Base-by-base conservation (phyloP, 1,284 basidiomycete species). In the Rhodotorula sp. region DNA sequence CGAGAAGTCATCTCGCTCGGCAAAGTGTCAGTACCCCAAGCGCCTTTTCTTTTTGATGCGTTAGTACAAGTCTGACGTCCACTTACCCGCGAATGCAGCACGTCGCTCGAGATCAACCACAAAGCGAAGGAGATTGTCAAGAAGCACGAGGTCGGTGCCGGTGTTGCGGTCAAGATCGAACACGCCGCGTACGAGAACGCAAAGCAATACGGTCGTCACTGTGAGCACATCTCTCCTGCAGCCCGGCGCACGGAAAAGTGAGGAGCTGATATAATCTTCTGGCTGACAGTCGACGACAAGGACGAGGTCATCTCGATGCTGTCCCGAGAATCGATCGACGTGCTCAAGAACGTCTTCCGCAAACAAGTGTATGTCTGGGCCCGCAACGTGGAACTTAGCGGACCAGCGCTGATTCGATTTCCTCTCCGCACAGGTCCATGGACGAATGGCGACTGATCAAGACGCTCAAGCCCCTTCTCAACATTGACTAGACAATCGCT, bases 101-200 rank as follows among this genome's bases (percentile, higher is more conserved):
- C 95, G 1, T 95, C 92, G 3, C 83, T 97, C 78, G 95, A 97
- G 82, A 96, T 97, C 80, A 97, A 97, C 75, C 78, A 81, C 79
- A 80, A 76, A 80, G 64, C 81, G 21, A 79, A 81, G 48, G 81
- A 94, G 86, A 85, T 96, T 39, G 88, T 99, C 77, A 97, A 96
- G 84, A 93, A 92, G 83, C 87, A 89, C 23, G 93, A 98, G 81
- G 90, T 92, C 39, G 96, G 94, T 79, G 96, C 87, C 71, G 96
- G 96, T 82, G 96, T 98, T 26, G 97, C 97, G 0, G 92, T 99
- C 80, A 98, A 98, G 86, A 97, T 99, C 75, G 97, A 99, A 82
- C 91, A 97, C 80, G 94, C 94, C 1, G 90, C 94, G 7, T 95
- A 99, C 83, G 92, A 98, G 83, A 91, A 91, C 52, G 89, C 94